Percentiles rank a stretch among this genome's conserved stretches.
These are phyloP conservation scores for Hansenula sp. DNA, from an alignment of 1,139 yeast species.

Conservation along the genomic window DNA sequence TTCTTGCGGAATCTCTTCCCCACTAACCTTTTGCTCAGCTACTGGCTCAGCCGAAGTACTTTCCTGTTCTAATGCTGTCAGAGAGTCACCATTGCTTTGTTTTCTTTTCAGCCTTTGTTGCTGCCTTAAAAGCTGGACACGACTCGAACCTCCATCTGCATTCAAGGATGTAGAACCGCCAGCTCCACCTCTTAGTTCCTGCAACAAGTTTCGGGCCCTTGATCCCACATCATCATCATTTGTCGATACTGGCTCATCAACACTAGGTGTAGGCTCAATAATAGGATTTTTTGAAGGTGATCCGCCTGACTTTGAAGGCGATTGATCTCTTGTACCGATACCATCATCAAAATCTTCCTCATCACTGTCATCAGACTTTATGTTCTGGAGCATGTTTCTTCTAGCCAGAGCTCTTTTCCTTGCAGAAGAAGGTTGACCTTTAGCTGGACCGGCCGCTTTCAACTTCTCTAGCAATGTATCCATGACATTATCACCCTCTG, in stretches of 20 bases:
- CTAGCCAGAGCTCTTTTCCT: constrained; percentile 79
- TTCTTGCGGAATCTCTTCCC: background rate
- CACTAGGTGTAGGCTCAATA: background rate
- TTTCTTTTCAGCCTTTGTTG: constrained; percentile 24
- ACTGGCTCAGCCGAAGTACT: background rate
- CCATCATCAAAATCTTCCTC: constrained; percentile 16
- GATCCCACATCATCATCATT: constrained; percentile 45
- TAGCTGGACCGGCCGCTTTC: constrained; percentile 69
- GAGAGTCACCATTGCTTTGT: constrained; percentile 6
- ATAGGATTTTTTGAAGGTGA: constrained; percentile 8
- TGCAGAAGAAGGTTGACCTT: constrained; percentile 76
- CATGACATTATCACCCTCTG: constrained; percentile 51
- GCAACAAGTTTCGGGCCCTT: constrained; percentile 57
- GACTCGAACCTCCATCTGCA: constrained; percentile 16
- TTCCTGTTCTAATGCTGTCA: background rate
- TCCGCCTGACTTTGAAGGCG: constrained; percentile 5
- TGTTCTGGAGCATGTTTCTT: constrained; percentile 46
- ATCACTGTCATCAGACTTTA: constrained; percentile 22
- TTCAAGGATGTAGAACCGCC: constrained; percentile 2
- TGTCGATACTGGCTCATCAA: constrained; percentile 5
- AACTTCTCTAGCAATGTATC: constrained; percentile 69
- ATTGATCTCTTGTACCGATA: constrained; percentile 6
- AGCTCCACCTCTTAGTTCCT: constrained; percentile 47
- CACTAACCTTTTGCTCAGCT: too few species aligned
- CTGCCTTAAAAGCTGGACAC: constrained; percentile 24